phyloP scores from a whole-genome alignment of 345 rosid species.

The Stellera chamaejasme region DNA sequence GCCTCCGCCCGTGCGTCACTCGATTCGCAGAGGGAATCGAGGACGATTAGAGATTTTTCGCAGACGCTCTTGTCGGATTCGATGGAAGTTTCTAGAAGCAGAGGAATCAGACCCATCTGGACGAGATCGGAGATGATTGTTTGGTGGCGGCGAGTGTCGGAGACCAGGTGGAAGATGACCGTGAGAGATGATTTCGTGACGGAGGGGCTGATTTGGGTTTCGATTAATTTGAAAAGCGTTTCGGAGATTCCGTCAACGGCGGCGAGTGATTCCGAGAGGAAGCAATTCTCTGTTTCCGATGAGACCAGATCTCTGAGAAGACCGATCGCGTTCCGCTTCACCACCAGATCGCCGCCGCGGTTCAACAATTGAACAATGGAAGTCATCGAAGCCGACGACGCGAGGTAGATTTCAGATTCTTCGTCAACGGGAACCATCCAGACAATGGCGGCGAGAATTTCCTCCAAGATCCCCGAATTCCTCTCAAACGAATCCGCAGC shows the following conservation, averaged over 20 bases:
- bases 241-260: conserved; percentile 19
- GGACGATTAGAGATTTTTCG: conserved; percentile 29
- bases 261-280: conserved; percentile 10
- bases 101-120: conserved; percentile 23
- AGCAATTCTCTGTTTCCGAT: neutral
- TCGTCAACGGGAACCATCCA: conserved; percentile 35
- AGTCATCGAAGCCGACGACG: conserved; percentile 21
- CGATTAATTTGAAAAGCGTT: conserved; percentile 16
- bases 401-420: conserved; percentile 22
- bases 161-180: conserved; percentile 26
- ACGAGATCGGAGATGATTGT: conserved; percentile 15
- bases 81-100: conserved; percentile 19
- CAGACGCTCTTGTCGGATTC: conserved; percentile 25
- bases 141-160: conserved; percentile 8
- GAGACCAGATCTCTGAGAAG: conserved; percentile 26
- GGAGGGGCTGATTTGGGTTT: conserved; percentile 20
- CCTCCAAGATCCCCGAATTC: conserved; percentile 19
- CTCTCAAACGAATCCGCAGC: conserved; percentile 17
- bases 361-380: conserved; percentile 29
- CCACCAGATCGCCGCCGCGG: conserved; percentile 12
- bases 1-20: conserved; percentile 32
- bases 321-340: conserved; percentile 21
- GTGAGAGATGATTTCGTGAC: conserved; percentile 31
- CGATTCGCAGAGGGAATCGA: conserved; percentile 26
- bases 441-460: conserved; percentile 19